Evolutionary conservation across 208 protist species (phyloP).

Genomic region (Acanthamoeba royreba): DNA sequence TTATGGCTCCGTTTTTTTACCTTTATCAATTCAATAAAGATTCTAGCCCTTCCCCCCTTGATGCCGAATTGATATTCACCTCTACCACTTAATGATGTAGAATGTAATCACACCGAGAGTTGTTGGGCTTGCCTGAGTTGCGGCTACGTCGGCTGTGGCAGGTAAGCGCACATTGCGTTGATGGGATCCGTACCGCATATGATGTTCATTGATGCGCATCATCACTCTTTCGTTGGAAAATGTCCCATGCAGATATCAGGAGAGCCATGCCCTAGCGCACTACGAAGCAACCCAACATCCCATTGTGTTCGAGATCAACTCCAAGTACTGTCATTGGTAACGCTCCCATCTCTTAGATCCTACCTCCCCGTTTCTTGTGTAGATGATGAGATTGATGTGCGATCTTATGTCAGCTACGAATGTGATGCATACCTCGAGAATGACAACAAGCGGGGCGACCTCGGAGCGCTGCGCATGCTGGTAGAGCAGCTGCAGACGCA

Average conservation of each 20-base stretch:
- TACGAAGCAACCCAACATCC: not conserved
- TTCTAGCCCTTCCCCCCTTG: not conserved
- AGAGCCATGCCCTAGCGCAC: not conserved
- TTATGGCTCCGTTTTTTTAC: not conserved
- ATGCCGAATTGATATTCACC: not conserved
- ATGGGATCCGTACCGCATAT: not conserved
- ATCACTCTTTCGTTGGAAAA: not conserved
- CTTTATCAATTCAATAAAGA: not conserved
- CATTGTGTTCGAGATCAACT: conserved; percentile 27
- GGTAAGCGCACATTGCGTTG: not conserved
- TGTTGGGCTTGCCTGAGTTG: conserved; percentile 30
- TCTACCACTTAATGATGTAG: not conserved
- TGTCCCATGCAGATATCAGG: not conserved
- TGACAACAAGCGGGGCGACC: conserved; percentile 17
- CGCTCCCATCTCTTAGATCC: not conserved
- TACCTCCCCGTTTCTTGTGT: too few species aligned
- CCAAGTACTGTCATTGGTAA: conserved; percentile 21
- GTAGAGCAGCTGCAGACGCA: conserved; percentile 19
- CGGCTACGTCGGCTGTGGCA: conserved; percentile 11
- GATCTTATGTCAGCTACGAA: conserved; percentile 35
- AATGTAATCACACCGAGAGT: conserved; percentile 39
- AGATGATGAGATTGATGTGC: too few species aligned
- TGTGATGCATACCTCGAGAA: conserved; percentile 23
- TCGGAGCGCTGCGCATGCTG: not conserved
- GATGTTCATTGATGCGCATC: not conserved